Evolutionary conservation across 768 basidiomycete species (phyloP).

Genomic region (Pulveroboletus sp.): DNA sequence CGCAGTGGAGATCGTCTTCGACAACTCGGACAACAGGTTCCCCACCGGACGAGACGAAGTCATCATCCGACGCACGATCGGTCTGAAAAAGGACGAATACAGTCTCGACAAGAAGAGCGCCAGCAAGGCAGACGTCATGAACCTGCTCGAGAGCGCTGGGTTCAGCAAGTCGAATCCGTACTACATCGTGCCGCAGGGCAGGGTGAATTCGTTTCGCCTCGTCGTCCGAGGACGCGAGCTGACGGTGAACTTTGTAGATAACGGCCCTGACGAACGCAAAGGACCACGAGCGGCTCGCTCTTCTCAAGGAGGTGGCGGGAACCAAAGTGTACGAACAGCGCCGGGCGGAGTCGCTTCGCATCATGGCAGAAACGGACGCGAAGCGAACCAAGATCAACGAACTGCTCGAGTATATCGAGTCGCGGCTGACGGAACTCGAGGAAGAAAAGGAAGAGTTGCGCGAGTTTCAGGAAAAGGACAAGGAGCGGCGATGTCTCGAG

Average conservation of each 20-base stretch:
- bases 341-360: constrained; percentile 84
- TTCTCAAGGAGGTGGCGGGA: constrained; percentile 98
- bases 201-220: constrained; percentile 51
- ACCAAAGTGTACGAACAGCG: constrained; percentile 98
- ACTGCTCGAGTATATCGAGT: constrained; percentile 85
- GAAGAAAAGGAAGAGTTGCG: constrained; percentile 98
- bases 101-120: constrained; percentile 93
- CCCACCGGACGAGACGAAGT: constrained; percentile 88
- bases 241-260: constrained; percentile 50
- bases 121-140: constrained; percentile 97
- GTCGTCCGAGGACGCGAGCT: constrained; percentile 1
- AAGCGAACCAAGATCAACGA: constrained; percentile 91
- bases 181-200: constrained; percentile 97
- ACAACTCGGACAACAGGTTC: constrained; percentile 91
- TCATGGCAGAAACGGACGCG: constrained; percentile 94
- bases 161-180: constrained; percentile 99
- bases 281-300: constrained; percentile 85
- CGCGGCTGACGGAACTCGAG: constrained; percentile 85
- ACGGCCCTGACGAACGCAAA: constrained; percentile 96
- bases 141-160: constrained; percentile 91
- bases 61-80: constrained; percentile 88
- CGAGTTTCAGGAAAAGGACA: constrained; percentile 94
- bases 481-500: constrained; percentile 89
- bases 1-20: constrained; percentile 86
- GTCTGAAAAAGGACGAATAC: constrained; percentile 98